Evolutionary conservation across 2,329 filamentous ascomycete species (phyloP).

Genomic region (Hypomyces rosellus): DNA sequence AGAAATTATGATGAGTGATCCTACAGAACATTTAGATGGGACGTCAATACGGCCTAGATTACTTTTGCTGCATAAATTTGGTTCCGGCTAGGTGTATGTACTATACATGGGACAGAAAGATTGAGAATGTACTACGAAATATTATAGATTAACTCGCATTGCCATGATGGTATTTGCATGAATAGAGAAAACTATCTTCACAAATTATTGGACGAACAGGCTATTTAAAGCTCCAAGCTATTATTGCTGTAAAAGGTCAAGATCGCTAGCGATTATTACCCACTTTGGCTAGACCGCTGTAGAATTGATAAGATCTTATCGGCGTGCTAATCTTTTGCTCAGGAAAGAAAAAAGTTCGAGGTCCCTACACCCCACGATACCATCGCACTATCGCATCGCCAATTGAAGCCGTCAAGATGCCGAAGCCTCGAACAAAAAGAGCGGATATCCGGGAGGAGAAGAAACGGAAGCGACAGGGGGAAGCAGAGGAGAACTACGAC

Average conservation of each 20-base stretch:
- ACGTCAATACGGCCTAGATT: too few relatives aligned
- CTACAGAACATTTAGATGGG: too few relatives aligned
- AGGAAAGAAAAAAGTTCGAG: constrained; percentile 10
- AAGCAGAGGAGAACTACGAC: constrained; percentile 16
- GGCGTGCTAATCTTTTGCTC: background rate
- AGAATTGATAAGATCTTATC: constrained; percentile 14
- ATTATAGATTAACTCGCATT: too few relatives aligned
- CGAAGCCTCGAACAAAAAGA: constrained; percentile 39
- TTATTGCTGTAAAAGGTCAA: background rate
- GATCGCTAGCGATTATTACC: too few relatives aligned
- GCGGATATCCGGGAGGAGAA: constrained; percentile 33
- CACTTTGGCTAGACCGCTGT: background rate
- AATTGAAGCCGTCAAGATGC: constrained; percentile 26
- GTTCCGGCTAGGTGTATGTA: too few relatives aligned
- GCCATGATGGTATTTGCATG: too few relatives aligned
- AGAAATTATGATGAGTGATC: too few relatives aligned
- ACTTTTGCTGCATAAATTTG: too few relatives aligned
- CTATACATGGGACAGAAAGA: too few relatives aligned
- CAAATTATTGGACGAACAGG: too few relatives aligned
- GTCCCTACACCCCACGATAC: background rate
- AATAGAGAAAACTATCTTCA: too few relatives aligned
- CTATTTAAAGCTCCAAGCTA: background rate
- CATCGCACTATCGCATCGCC: background rate
- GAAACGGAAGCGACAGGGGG: constrained; percentile 33
- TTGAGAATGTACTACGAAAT: too few relatives aligned